Evolutionary conservation across 2,329 filamentous ascomycete genomes (phyloP).

Genomic region (Scedosporium aurantiacum): DNA sequence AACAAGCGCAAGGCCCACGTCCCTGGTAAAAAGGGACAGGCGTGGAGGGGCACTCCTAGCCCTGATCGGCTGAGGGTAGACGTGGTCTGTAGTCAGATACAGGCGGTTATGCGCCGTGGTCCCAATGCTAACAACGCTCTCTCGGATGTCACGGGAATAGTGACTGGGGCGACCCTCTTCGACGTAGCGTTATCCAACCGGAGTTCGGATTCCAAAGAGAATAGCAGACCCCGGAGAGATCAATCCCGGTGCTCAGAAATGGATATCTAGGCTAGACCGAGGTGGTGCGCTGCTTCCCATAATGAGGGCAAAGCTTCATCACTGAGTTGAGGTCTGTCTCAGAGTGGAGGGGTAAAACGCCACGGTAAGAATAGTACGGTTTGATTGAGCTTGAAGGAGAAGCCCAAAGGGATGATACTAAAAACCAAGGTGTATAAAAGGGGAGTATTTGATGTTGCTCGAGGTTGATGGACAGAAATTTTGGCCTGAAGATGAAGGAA

Average conservation of each 20-base stretch:
- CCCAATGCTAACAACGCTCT: neutral
- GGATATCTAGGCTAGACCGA: neutral
- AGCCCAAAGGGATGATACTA: neutral
- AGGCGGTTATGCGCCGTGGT: neutral
- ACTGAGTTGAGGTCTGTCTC: neutral
- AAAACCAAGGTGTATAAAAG: no score
- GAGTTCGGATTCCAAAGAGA: neutral
- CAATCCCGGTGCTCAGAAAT: neutral
- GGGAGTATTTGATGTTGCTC: no score
- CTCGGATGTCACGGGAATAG: neutral
- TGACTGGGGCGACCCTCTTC: neutral
- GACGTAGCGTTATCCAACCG: neutral
- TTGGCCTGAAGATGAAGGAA: neutral
- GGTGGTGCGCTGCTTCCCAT: neutral
- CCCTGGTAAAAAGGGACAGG: no score
- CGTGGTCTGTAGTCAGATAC: neutral
- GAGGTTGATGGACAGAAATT: neutral
- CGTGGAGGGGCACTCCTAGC: no score
- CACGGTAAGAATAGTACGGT: neutral
- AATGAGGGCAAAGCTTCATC: neutral
- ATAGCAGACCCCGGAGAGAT: neutral
- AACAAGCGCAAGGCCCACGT: neutral
- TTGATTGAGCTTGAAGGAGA: neutral
- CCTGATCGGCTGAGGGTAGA: neutral
- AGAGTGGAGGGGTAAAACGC: neutral